phyloP scores from a whole-genome alignment of 176 grass and related monocot genomes.

The Aegilops bicornis region DNA sequence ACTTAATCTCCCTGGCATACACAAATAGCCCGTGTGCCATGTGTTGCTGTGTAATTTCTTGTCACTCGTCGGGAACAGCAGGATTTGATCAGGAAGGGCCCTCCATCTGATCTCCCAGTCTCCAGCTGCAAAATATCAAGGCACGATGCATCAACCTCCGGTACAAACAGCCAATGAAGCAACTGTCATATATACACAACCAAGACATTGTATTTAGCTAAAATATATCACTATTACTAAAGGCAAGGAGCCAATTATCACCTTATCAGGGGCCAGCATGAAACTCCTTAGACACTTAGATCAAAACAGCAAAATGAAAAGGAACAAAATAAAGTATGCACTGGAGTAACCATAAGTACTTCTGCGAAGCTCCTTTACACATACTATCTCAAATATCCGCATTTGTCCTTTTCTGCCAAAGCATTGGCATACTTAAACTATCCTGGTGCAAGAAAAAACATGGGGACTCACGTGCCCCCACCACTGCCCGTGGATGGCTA shows the following conservation, averaged over 20 bases:
- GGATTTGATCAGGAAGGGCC: conserved; percentile 1
- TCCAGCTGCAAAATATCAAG: conserved; percentile 17
- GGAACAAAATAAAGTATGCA: neutral
- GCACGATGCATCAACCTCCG: neutral
- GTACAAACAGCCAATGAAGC: conserved; percentile 12
- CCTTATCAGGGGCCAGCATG: neutral
- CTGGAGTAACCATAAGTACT: neutral
- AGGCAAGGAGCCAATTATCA: conserved; percentile 6
- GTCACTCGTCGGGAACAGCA: neutral
- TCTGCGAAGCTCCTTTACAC: neutral
- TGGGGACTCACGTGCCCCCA: conserved; percentile 1
- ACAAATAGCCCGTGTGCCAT: neutral
- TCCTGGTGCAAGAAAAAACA: neutral
- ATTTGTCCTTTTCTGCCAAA: conserved; percentile 9
- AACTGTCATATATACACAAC: neutral
- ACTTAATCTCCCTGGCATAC: neutral
- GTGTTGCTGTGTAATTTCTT: neutral
- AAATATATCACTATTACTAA: neutral
- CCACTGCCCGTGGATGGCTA: neutral
- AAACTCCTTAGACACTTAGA: neutral
- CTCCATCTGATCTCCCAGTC: neutral
- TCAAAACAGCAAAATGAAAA: neutral
- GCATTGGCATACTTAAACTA: neutral
- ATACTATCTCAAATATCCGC: neutral
- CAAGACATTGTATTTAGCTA: neutral